Percentiles rank a stretch among this genome's conserved stretches.
Evolutionary conservation across 2,329 filamentous ascomycete genomes (phyloP).

Genomic region (Pseudogymnoascus sp.): DNA sequence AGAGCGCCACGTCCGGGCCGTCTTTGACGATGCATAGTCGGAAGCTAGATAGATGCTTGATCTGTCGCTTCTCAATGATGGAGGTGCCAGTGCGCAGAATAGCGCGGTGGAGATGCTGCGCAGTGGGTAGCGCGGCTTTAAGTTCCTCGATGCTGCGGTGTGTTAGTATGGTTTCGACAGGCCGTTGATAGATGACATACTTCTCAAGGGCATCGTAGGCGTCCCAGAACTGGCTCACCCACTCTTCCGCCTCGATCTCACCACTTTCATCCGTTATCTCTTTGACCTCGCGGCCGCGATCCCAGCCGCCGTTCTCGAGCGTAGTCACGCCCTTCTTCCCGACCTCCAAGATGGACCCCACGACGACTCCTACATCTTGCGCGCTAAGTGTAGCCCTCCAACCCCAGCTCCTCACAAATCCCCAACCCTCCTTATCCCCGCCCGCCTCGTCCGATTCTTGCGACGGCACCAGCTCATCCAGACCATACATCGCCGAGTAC

Average conservation of each 20-base stretch:
- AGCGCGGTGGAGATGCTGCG: constrained; percentile 81
- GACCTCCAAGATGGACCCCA: constrained; percentile 88
- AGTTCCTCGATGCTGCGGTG: constrained; percentile 60
- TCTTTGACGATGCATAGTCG: constrained; percentile 95
- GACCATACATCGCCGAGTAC: constrained; percentile 85
- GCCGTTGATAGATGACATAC: constrained; percentile 34
- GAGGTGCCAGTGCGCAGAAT: constrained; percentile 90
- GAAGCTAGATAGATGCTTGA: constrained; percentile 84
- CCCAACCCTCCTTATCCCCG: constrained; percentile 83
- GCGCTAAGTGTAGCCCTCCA: constrained; percentile 93
- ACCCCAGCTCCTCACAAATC: constrained; percentile 94
- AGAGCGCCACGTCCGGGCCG: constrained; percentile 81
- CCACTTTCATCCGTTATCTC: constrained; percentile 37
- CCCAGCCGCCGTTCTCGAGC: constrained; percentile 23
- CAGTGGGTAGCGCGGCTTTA: constrained; percentile 67
- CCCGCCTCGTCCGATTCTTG: constrained; percentile 62
- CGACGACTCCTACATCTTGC: constrained; percentile 85
- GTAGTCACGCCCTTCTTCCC: constrained; percentile 43
- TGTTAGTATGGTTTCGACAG: constrained; percentile 33
- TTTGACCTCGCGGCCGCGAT: constrained; percentile 32
- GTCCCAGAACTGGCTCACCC: constrained; percentile 60
- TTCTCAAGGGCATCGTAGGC: constrained; percentile 64
- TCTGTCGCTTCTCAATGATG: constrained; percentile 86
- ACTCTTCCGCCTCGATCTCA: constrained; percentile 50
- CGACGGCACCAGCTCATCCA: constrained; percentile 85